Percentiles rank a stretch among this genome's conserved stretches.
phyloP scores from a whole-genome alignment of 495 filamentous ascomycete species.

The Tuber brumale region DNA sequence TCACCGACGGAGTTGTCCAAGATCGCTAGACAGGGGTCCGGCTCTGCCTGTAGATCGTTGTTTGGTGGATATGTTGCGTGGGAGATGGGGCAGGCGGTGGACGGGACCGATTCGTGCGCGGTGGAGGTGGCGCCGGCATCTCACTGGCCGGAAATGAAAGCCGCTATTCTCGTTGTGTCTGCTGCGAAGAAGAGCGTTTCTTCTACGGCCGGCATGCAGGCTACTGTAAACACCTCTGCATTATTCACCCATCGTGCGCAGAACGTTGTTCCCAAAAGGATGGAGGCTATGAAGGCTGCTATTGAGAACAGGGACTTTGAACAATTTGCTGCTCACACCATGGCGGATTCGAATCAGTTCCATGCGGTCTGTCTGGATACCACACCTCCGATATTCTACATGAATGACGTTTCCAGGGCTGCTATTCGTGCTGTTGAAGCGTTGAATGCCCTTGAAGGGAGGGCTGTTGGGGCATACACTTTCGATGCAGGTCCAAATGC shows the following conservation, averaged over 20 bases:
- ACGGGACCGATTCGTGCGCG: constrained; percentile 78
- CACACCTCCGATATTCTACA: constrained; percentile 92
- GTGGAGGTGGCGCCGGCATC: constrained; percentile 74
- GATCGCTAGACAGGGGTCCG: constrained; percentile 92
- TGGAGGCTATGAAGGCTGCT: constrained; percentile 79
- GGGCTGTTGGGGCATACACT: constrained; percentile 81
- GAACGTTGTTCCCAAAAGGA: constrained; percentile 70
- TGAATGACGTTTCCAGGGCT: constrained; percentile 84
- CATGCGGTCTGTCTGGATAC: constrained; percentile 93
- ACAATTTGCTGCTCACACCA: constrained; percentile 80
- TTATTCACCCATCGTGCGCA: constrained; percentile 69
- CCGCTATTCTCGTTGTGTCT: constrained; percentile 79
- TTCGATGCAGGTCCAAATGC: constrained; percentile 97
- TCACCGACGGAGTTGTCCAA: constrained; percentile 71
- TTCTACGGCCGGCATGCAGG: constrained; percentile 91
- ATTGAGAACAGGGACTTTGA: constrained; percentile 72
- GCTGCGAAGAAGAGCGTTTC: constrained; percentile 92
- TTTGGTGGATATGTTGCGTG: constrained; percentile 96
- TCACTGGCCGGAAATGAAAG: constrained; percentile 94
- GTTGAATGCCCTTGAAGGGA: constrained; percentile 69
- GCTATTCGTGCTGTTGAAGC: constrained; percentile 81
- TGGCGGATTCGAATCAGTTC: constrained; percentile 94
- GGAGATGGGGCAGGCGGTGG: constrained; percentile 62
- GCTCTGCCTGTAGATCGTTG: constrained; percentile 82
- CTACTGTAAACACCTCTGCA: constrained; percentile 77